Evolutionary conservation across 2,329 filamentous ascomycete species (phyloP).

Genomic region (Aspergillus ochraceus): DNA sequence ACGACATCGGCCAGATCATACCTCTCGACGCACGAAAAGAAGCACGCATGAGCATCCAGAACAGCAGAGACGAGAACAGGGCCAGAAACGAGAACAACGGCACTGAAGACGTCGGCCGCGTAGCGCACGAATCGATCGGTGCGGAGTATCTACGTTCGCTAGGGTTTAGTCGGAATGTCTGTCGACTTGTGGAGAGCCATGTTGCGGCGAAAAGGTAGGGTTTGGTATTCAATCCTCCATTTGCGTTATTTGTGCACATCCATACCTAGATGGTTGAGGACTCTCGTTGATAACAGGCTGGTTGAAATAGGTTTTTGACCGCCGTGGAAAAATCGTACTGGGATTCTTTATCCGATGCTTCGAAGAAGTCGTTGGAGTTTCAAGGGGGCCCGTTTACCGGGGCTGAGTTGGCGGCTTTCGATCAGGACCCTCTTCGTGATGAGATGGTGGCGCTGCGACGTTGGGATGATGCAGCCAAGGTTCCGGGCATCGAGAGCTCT

Average conservation of each 20-base stretch:
- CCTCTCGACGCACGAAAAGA: constrained; percentile 33
- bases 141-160: constrained; percentile 35
- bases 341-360: constrained; percentile 36
- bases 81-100: constrained; percentile 11
- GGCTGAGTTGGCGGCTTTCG: constrained; percentile 29
- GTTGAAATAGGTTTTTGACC: constrained; percentile 34
- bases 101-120: neutral
- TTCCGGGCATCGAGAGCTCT: constrained; percentile 24
- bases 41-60: constrained; percentile 27
- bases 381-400: constrained; percentile 40
- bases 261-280: too few relatives aligned
- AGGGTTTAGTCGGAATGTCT: constrained; percentile 39
- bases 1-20: constrained; percentile 47
- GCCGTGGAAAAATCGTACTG: constrained; percentile 35
- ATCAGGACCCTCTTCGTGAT: constrained; percentile 33
- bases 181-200: constrained; percentile 39
- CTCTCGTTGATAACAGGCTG: neutral
- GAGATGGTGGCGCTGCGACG: constrained; percentile 37
- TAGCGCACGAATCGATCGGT: constrained; percentile 41
- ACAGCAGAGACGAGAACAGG: constrained; percentile 33
- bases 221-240: too few relatives aligned
- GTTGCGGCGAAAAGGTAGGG: constrained; percentile 38
- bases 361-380: constrained; percentile 39
- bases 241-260: too few relatives aligned
- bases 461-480: constrained; percentile 42